Evolutionary conservation across 2,329 filamentous ascomycete species (phyloP).

Genomic region (Paraconiothyrium brasiliense): DNA sequence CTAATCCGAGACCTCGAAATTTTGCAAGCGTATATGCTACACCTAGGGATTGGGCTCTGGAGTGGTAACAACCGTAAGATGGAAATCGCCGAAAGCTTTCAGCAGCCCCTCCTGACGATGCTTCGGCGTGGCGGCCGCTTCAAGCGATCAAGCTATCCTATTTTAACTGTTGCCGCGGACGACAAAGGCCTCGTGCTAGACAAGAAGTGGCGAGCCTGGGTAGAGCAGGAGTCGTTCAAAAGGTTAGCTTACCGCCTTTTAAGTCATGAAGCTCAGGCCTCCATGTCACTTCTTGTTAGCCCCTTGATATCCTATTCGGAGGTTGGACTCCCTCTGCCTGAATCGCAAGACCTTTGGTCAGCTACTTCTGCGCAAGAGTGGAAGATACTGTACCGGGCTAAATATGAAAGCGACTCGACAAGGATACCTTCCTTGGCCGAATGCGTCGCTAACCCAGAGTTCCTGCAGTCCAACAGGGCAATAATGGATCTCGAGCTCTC

Average conservation of each 20-base stretch:
- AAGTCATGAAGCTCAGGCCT: too few species aligned
- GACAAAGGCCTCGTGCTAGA: constrained; percentile 69
- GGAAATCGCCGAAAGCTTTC: constrained; percentile 67
- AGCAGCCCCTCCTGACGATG: constrained; percentile 66
- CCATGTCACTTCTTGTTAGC: too few species aligned
- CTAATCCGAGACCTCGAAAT: not conserved
- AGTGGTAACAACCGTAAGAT: constrained; percentile 68
- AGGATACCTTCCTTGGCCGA: too few species aligned
- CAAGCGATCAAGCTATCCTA: constrained; percentile 62
- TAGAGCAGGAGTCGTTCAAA: constrained; percentile 64
- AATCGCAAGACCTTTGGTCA: too few species aligned
- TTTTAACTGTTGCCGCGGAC: constrained; percentile 52
- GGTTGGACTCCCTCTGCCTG: too few species aligned
- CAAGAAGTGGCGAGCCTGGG: constrained; percentile 72
- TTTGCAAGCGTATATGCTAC: constrained; percentile 46
- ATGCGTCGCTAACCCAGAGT: too few species aligned
- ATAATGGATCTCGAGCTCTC: too few species aligned
- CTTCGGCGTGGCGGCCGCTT: constrained; percentile 67
- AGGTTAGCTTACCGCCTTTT: too few species aligned
- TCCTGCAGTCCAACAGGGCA: too few species aligned
- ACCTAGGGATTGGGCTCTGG: constrained; percentile 66
- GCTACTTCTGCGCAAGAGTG: too few species aligned
- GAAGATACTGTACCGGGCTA: too few species aligned
- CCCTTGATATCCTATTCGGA: too few species aligned
- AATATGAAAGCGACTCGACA: constrained; percentile 27